phyloP scores from a whole-genome alignment of 202 grass and related monocot genomes.

The Panicum virgatum region DNA sequence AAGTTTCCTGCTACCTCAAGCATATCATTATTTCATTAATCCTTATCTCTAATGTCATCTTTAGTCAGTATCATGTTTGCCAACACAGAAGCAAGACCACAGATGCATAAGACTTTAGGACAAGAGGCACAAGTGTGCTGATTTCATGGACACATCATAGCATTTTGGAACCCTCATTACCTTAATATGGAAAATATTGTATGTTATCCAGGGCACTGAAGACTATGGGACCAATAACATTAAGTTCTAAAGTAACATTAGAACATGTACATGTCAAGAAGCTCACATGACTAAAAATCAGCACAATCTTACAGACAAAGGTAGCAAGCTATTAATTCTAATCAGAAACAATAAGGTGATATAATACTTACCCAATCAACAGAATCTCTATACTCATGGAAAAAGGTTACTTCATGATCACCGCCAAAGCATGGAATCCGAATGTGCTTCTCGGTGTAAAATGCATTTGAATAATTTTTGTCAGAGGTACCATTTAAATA shows the following conservation, averaged over 20 bases:
- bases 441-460: constrained; percentile 57
- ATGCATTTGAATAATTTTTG: constrained; percentile 55
- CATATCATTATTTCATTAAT: constrained; percentile 1
- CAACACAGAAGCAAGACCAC: background rate
- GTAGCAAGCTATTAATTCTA: background rate
- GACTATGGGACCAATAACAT: no score
- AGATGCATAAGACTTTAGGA: background rate
- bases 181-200: no score
- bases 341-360: constrained; percentile 34
- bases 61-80: background rate
- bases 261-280: constrained; percentile 8
- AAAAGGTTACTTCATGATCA: constrained; percentile 81
- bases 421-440: constrained; percentile 76
- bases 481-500: constrained; percentile 75
- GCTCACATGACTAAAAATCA: background rate
- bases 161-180: background rate
- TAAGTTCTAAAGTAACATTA: background rate
- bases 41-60: background rate
- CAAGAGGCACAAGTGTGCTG: background rate
- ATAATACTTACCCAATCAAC: constrained; percentile 85
- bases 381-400: constrained; percentile 77
- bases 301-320: background rate
- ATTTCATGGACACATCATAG: constrained; percentile 13
- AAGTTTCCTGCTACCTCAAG: constrained; percentile 1
- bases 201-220: no score